A percentile compares a stretch with the other conserved stretches of the same genome.
Evolutionary conservation across 1,139 yeast species (phyloP).

Genomic region (Tardiomyces depauwii): DNA sequence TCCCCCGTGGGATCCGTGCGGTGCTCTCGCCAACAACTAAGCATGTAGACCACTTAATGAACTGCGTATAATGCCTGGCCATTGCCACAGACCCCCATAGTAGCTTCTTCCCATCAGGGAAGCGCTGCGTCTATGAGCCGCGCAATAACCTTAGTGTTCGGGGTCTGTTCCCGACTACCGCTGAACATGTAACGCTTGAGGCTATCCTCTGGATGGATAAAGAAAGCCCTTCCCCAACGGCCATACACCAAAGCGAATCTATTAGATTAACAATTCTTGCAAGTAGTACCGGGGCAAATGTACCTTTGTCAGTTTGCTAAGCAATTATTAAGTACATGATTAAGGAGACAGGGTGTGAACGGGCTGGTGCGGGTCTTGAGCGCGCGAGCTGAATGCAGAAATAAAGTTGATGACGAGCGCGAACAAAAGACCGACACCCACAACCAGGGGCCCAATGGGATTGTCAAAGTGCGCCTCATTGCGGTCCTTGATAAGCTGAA

Average conservation of each 20-base stretch:
- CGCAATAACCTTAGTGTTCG: too few relatives aligned
- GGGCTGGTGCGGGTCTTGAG: not conserved
- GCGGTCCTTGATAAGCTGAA: constrained; percentile 65
- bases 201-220: too few relatives aligned
- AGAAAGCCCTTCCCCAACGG: too few relatives aligned
- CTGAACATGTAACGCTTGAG: too few relatives aligned
- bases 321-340: not conserved
- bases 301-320: too few relatives aligned
- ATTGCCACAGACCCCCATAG: too few relatives aligned
- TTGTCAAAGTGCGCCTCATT: constrained; percentile 84
- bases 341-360: constrained; percentile 1
- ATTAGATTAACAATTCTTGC: too few relatives aligned
- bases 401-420: constrained; percentile 61
- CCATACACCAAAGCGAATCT: too few relatives aligned
- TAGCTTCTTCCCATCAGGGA: too few relatives aligned
- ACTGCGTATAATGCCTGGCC: not conserved
- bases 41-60: not conserved
- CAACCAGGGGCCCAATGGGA: constrained; percentile 74
- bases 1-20: constrained; percentile 84
- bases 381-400: constrained; percentile 4
- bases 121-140: too few relatives aligned
- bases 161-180: too few relatives aligned
- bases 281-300: too few relatives aligned
- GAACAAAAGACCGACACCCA: constrained; percentile 56
- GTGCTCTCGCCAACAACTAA: constrained; percentile 47